phyloP scores from a whole-genome alignment of 805 yeast species.

The Cyberlindnera lachancei region DNA sequence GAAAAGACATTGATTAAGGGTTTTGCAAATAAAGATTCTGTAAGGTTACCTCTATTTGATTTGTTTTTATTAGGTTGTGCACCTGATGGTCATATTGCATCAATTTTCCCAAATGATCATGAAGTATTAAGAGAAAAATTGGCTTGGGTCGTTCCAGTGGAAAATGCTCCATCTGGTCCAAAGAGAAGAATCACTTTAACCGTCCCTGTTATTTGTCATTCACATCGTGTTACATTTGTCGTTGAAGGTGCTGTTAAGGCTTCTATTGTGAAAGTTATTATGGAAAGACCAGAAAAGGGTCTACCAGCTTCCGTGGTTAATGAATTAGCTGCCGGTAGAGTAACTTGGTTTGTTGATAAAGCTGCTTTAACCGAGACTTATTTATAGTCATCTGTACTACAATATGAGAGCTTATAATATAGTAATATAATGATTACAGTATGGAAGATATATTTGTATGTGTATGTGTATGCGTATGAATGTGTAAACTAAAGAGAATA shows the following conservation, averaged over 20 bases:
- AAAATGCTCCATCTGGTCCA: slow-evolving; percentile 87
- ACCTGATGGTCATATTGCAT: slow-evolving; percentile 97
- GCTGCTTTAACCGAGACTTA: slow-evolving; percentile 68
- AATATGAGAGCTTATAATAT: too few species aligned
- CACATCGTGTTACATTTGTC: slow-evolving; percentile 87
- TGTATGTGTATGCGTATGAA: not conserved
- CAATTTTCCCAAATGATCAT: slow-evolving; percentile 84
- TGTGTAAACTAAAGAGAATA: not conserved
- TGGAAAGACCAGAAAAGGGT: slow-evolving; percentile 97
- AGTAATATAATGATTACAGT: too few species aligned
- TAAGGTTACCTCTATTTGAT: slow-evolving; percentile 92
- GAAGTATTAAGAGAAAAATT: slow-evolving; percentile 80
- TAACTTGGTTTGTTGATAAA: slow-evolving; percentile 95
- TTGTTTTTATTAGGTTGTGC: slow-evolving; percentile 91
- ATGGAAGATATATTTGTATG: too few species aligned
- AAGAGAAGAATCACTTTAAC: slow-evolving; percentile 79
- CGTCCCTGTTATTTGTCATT: slow-evolving; percentile 90
- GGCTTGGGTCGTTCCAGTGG: slow-evolving; percentile 94
- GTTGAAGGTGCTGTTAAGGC: slow-evolving; percentile 97
- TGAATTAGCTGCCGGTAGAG: slow-evolving; percentile 95
- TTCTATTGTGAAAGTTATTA: slow-evolving; percentile 79
- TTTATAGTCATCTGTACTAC: too few species aligned
- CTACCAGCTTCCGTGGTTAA: slow-evolving; percentile 90
- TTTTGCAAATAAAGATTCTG: slow-evolving; percentile 94
- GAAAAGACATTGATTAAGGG: slow-evolving; percentile 81